phyloP scores from a whole-genome alignment of 768 basidiomycete genomes.

The Calocybe indica region DNA sequence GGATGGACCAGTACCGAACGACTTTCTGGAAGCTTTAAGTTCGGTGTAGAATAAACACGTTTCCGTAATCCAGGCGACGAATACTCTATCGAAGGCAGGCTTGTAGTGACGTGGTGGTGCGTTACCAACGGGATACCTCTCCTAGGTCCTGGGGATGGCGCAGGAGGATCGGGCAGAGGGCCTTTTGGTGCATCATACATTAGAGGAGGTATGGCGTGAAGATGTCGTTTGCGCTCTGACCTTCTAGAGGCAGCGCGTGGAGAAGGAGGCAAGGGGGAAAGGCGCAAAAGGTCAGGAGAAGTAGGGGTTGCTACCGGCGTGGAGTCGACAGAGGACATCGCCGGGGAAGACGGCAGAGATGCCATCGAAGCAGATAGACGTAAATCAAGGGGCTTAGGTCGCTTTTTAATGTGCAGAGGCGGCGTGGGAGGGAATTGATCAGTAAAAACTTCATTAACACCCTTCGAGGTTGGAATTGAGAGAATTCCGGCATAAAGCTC shows the following conservation, averaged over 20 bases:
- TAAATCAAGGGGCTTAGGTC: conserved; percentile 35
- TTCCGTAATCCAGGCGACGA: too few relatives aligned
- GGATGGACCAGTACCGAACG: too few relatives aligned
- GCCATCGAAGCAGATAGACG: conserved; percentile 20
- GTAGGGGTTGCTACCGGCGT: conserved; percentile 40
- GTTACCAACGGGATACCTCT: too few relatives aligned
- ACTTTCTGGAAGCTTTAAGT: too few relatives aligned
- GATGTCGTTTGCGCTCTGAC: conserved; percentile 12
- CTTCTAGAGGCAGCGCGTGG: conserved; percentile 5
- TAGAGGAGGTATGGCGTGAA: conserved; percentile 22
- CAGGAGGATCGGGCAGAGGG: conserved; percentile 30
- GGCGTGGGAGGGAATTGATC: conserved; percentile 34
- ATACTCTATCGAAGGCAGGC: too few relatives aligned
- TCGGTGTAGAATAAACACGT: too few relatives aligned
- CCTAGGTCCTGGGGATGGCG: neutral
- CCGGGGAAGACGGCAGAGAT: conserved; percentile 26
- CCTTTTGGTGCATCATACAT: conserved; percentile 29
- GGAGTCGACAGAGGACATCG: conserved; percentile 29
- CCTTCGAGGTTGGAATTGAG: conserved; percentile 2
- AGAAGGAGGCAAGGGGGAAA: conserved; percentile 9
- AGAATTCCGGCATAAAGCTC: conserved; percentile 4
- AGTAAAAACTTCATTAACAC: conserved; percentile 13
- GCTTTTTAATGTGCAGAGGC: conserved; percentile 28
- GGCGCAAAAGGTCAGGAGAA: conserved; percentile 18
- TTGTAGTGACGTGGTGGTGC: too few relatives aligned